Base-by-base conservation (phyloP, 1,284 basidiomycete species). In the Cronartium ribicola region DNA sequence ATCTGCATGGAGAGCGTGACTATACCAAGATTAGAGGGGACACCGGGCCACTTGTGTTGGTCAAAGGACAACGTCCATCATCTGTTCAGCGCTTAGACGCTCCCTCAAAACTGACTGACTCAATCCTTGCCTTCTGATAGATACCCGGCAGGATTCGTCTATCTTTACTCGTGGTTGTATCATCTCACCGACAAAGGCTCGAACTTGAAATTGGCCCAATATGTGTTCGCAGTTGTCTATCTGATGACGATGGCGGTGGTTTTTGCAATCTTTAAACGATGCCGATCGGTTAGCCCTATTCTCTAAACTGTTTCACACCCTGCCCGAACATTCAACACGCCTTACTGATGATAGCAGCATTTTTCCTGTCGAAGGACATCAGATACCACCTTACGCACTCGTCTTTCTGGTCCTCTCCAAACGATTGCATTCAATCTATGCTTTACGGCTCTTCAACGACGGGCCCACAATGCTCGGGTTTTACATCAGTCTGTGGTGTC, bases 381-480 rank as follows among this genome's bases (percentile, higher is more conserved):
- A 84, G 66, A 81, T 88, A 20, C 90, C 94, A 1, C 94, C 94
- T 80, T 91, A 88, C 86, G 82, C 89, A 3, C 78, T 97, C 13
- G 79, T 94, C 10, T 82, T 92, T 4, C 83, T 98, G 11, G 87
- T 89, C 0, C 83, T 97, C 44, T 94, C 92, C 84, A 98, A 97
- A 82, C 85, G 96, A 65, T 84, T 96, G 14, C 94, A 97, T 80
- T 98, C 95, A 5, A 91, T 98, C 77, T 98, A 89, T 81, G 87
- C 90, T 29, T 84, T 99, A 62, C 87, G 96, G 7, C 84, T 98
- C 41, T 99, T 99, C 85, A 98, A 98, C 80, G 96, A 98, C 80
- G 92, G 92, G 75, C 88, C 94, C 87, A 87, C 90, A 0, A 87
- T 92, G 61, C 80, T 90, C 17, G 76, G 83, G 6, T 76, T 85